These are phyloP conservation scores for Saturnispora dispora DNA, from an alignment of 805 yeast genomes.

Conservation along the genomic window DNA sequence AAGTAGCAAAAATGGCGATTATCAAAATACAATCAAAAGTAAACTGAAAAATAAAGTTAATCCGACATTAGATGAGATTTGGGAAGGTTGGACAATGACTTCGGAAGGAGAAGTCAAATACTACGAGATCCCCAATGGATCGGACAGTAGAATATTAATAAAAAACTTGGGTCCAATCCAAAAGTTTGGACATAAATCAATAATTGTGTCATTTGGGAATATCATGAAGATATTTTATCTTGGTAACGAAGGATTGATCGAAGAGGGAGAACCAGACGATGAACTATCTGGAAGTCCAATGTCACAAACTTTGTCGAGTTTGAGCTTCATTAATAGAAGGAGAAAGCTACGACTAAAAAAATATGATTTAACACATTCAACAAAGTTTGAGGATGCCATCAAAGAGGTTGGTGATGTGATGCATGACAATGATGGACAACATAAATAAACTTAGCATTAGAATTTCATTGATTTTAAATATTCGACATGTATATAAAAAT, in stretches of 20 bases:
- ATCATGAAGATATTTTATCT: conserved; percentile 61
- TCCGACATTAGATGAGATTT: conserved; percentile 34
- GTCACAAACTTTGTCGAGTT: conserved; percentile 21
- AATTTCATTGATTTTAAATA: background rate
- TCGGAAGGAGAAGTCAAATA: conserved; percentile 54
- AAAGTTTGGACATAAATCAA: conserved; percentile 70
- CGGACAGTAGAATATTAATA: conserved; percentile 38
- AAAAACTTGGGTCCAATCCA: conserved; percentile 52
- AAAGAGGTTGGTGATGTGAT: background rate
- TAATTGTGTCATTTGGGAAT: conserved; percentile 68
- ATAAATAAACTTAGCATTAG: background rate
- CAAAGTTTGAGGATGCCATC: conserved; percentile 25
- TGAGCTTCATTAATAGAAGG: conserved; percentile 30
- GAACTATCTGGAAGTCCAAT: conserved; percentile 28
- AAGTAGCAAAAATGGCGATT: background rate
- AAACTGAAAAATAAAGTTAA: conserved; percentile 8
- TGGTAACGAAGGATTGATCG: conserved; percentile 66
- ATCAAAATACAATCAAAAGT: background rate
- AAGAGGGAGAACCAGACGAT: conserved; percentile 43
- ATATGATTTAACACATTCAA: conserved; percentile 30
- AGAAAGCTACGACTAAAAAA: conserved; percentile 28
- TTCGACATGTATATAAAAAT: background rate
- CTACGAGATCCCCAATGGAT: conserved; percentile 48
- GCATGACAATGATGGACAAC: background rate
- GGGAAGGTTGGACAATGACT: conserved; percentile 80